phyloP scores from a whole-genome alignment of 2,329 filamentous ascomycete genomes.

The Pyrenochaeta sp. region DNA sequence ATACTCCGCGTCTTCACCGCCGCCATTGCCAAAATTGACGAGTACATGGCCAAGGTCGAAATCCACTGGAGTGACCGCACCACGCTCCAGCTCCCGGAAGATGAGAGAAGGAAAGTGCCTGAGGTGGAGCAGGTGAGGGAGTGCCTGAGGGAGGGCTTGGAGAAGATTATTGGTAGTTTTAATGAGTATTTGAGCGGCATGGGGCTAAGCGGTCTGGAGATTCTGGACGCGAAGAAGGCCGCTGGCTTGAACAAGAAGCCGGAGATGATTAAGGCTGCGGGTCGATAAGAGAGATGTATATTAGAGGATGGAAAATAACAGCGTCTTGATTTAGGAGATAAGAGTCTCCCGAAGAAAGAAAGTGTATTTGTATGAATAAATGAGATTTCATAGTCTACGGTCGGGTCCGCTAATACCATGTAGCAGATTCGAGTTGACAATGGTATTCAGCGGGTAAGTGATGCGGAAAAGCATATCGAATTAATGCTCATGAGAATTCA shows the following conservation, averaged over 20 bases:
- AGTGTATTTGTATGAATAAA: no score
- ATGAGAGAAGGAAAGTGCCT: constrained; percentile 51
- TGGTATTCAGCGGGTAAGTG: no score
- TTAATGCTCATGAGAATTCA: no score
- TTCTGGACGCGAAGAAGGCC: constrained; percentile 64
- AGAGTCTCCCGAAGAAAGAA: no score
- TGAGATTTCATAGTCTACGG: no score
- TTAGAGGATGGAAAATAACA: no score
- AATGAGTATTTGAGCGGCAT: constrained; percentile 76
- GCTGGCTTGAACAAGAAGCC: constrained; percentile 21
- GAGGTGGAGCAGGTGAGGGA: constrained; percentile 76
- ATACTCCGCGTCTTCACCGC: constrained; percentile 77
- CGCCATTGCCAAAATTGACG: constrained; percentile 73
- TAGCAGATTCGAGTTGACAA: no score
- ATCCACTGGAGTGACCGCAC: constrained; percentile 82
- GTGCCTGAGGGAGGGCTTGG: constrained; percentile 70
- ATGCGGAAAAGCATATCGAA: no score
- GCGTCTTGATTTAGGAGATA: no score
- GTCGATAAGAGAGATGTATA: no score
- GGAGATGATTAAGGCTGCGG: constrained; percentile 34
- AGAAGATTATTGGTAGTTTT: constrained; percentile 73
- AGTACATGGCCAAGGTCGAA: constrained; percentile 66
- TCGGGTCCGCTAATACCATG: no score
- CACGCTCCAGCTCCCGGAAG: constrained; percentile 56
- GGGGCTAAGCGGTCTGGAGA: constrained; percentile 72